These are phyloP conservation scores for Fusarium sarcochroum DNA, from an alignment of 2,329 filamentous ascomycete genomes.

Conservation along the genomic window DNA sequence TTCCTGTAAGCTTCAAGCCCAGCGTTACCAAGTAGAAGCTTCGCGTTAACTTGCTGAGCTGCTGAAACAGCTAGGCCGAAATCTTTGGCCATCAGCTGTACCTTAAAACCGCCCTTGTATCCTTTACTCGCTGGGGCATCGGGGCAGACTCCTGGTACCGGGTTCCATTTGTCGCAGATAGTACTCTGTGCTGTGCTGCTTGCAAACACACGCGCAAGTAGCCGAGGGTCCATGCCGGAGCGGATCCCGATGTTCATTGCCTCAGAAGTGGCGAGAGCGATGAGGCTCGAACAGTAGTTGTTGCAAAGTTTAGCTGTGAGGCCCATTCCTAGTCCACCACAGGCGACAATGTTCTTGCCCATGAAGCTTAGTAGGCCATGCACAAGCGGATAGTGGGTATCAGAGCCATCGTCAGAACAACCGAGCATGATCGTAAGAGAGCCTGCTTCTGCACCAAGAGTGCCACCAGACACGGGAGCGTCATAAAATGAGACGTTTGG, in stretches of 20 bases:
- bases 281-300: constrained; percentile 32
- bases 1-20: constrained; percentile 8
- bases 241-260: constrained; percentile 31
- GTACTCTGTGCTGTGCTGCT: constrained; percentile 29
- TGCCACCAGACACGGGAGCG: too few species aligned
- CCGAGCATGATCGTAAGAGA: too few species aligned
- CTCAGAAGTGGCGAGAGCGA: constrained; percentile 24
- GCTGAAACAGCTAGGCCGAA: constrained; percentile 19
- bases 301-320: constrained; percentile 30
- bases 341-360: constrained; percentile 49
- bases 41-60: constrained; percentile 12
- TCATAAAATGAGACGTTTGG: too few species aligned
- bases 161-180: constrained; percentile 27
- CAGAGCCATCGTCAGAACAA: too few species aligned
- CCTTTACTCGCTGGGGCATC: constrained; percentile 25
- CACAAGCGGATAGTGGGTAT: too few species aligned
- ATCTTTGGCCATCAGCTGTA: constrained; percentile 36
- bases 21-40: constrained; percentile 1
- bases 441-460: too few species aligned
- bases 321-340: constrained; percentile 20
- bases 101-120: constrained; percentile 29
- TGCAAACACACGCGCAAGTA: constrained; percentile 18
- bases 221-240: constrained; percentile 21
- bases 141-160: constrained; percentile 17
- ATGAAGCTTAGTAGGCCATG: too few species aligned